These are phyloP conservation scores for Ramaria rubella DNA, from an alignment of 768 basidiomycete species.

Conservation along the genomic window DNA sequence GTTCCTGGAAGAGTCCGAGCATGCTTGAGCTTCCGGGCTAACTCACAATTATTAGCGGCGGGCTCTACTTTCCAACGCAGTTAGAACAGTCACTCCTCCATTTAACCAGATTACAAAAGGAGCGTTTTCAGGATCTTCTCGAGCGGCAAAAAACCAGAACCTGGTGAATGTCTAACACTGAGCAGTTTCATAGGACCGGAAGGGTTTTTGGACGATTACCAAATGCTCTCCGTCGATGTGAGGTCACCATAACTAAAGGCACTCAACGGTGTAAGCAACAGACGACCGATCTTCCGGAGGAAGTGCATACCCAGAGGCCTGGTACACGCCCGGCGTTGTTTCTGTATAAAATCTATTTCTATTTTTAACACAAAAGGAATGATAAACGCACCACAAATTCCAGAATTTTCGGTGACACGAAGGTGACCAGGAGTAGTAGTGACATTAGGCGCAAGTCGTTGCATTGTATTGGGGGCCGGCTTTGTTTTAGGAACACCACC, in stretches of 20 bases:
- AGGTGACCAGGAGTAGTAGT: conserved; percentile 37
- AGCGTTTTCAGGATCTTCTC: conserved; percentile 46
- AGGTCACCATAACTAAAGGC: conserved; percentile 61
- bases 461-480: conserved; percentile 1
- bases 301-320: conserved; percentile 38
- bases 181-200: not conserved
- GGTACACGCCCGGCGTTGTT: conserved; percentile 52
- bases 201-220: conserved; percentile 33
- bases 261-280: not conserved
- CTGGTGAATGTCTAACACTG: conserved; percentile 24
- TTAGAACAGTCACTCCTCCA: conserved; percentile 33
- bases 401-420: conserved; percentile 53
- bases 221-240: conserved; percentile 49
- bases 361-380: not conserved
- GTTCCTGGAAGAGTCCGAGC: conserved; percentile 38
- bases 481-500: conserved; percentile 35
- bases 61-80: not conserved
- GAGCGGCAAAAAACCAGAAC: conserved; percentile 66
- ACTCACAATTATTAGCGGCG: too few relatives aligned
- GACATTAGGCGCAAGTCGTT: not conserved
- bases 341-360: conserved; percentile 25
- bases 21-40: conserved; percentile 36
- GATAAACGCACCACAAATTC: conserved; percentile 54
- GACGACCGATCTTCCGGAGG: not conserved
- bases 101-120: conserved; percentile 63